These are phyloP conservation scores for Venturia effusa DNA, from an alignment of 2,329 filamentous ascomycete species.

Conservation along the genomic window DNA sequence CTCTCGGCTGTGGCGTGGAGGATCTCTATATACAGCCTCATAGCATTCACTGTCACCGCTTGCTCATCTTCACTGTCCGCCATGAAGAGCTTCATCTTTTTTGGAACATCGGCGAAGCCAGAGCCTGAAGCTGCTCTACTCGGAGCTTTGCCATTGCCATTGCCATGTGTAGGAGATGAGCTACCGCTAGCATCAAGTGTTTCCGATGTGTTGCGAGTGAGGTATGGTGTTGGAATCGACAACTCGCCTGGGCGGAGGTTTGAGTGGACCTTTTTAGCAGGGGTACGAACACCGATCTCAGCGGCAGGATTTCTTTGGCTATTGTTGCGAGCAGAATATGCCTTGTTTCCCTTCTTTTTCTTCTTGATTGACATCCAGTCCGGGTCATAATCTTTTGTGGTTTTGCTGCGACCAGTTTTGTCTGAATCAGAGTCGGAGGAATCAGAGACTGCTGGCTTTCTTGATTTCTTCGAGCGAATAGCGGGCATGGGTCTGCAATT, in stretches of 20 bases:
- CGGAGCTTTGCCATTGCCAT: neutral
- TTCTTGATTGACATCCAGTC: conserved; percentile 4
- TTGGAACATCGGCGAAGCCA: neutral
- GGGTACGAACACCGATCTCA: conserved; percentile 2
- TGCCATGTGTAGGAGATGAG: neutral
- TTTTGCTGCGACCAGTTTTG: neutral
- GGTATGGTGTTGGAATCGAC: conserved; percentile 7
- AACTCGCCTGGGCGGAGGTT: conserved; percentile 1
- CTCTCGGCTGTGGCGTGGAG: neutral
- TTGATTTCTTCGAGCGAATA: neutral
- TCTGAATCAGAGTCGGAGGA: neutral
- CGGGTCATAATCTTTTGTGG: neutral
- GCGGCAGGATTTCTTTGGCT: neutral
- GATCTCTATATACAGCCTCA: neutral
- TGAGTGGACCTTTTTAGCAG: neutral
- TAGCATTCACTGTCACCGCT: neutral
- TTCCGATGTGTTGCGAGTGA: neutral
- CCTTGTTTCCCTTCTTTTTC: neutral
- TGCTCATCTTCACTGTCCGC: neutral
- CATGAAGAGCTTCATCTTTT: neutral
- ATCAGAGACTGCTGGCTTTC: neutral
- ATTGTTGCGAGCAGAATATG: neutral
- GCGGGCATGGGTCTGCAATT: neutral
- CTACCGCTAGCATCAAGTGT: neutral
- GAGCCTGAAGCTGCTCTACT: neutral